These are phyloP conservation scores for Suillus cothurnatus DNA, from an alignment of 768 basidiomycete species.

Conservation along the genomic window DNA sequence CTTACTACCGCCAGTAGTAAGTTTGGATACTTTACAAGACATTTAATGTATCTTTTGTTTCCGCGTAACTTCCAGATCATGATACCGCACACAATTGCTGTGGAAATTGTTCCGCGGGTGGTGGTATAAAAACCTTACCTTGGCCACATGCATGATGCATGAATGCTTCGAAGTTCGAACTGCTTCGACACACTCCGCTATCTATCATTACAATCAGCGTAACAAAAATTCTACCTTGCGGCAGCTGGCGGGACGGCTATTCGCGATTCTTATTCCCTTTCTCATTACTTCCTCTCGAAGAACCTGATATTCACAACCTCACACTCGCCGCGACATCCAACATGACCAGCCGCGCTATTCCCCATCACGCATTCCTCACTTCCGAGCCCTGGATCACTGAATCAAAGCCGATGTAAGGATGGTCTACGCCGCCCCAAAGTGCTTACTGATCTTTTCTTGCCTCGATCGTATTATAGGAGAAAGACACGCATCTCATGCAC, in stretches of 20 bases:
- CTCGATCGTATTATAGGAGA: conserved; percentile 17
- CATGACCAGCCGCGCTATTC: conserved; percentile 3
- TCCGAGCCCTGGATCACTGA: conserved; percentile 31
- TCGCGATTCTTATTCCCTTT: conserved; percentile 27
- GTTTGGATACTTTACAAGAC: not conserved
- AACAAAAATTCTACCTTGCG: not conserved
- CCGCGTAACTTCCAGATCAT: not conserved
- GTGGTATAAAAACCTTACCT: not conserved
- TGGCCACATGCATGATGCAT: not conserved
- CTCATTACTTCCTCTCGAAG: not conserved
- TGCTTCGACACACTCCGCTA: too few relatives aligned
- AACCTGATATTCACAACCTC: not conserved
- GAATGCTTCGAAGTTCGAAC: conserved; percentile 3
- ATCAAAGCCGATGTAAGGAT: conserved; percentile 25
- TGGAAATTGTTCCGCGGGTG: not conserved
- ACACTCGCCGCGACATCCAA: not conserved
- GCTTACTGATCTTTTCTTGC: not conserved
- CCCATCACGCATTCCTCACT: conserved; percentile 19
- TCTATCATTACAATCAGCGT: not conserved
- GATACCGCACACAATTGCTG: not conserved
- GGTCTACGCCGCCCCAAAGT: not conserved
- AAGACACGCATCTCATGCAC: conserved; percentile 36
- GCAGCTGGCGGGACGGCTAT: not conserved
- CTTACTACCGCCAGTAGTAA: not conserved
- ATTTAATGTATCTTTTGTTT: conserved; percentile 4